Percentiles rank a stretch among this genome's conserved stretches.
Evolutionary conservation across 306 rosid species (phyloP).

Genomic region (Begonia peltatifolia): DNA sequence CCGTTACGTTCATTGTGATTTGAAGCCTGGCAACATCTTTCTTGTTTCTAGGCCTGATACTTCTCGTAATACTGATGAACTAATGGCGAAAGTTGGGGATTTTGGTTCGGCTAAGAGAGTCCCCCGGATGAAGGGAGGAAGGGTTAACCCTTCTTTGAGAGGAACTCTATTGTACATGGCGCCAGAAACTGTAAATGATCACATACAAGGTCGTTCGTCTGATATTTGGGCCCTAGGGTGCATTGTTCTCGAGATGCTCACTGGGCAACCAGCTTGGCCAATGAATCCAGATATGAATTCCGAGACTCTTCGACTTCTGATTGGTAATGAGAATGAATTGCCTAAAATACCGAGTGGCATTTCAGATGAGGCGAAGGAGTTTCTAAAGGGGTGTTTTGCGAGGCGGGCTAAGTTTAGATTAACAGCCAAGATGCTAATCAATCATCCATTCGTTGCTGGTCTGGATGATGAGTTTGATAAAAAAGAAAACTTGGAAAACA

Average conservation of each 20-base stretch:
- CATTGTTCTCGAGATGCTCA: slow-evolving; percentile 18
- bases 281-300: neutral
- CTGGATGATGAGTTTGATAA: neutral
- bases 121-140: neutral
- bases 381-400: slow-evolving; percentile 18
- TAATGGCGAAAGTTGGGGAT: slow-evolving; percentile 18
- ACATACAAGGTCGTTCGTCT: slow-evolving; percentile 8
- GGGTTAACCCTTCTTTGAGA: slow-evolving; percentile 7
- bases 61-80: neutral
- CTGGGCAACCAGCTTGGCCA: slow-evolving; percentile 11
- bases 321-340: slow-evolving; percentile 1
- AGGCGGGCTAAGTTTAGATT: slow-evolving; percentile 6
- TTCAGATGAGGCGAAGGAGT: slow-evolving; percentile 9
- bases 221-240: slow-evolving; percentile 27
- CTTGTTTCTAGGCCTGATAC: slow-evolving; percentile 1
- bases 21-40: slow-evolving; percentile 20
- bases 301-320: neutral
- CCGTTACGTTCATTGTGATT: slow-evolving; percentile 18
- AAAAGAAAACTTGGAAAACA: neutral
- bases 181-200: slow-evolving; percentile 12
- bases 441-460: neutral
- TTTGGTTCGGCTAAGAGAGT: slow-evolving; percentile 14
- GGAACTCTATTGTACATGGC: slow-evolving; percentile 18
- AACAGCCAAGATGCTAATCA: slow-evolving; percentile 20
- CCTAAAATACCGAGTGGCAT: slow-evolving; percentile 11